phyloP scores from a whole-genome alignment of 2,329 filamentous ascomycete genomes.

The Raffaelea ambrosiae region DNA sequence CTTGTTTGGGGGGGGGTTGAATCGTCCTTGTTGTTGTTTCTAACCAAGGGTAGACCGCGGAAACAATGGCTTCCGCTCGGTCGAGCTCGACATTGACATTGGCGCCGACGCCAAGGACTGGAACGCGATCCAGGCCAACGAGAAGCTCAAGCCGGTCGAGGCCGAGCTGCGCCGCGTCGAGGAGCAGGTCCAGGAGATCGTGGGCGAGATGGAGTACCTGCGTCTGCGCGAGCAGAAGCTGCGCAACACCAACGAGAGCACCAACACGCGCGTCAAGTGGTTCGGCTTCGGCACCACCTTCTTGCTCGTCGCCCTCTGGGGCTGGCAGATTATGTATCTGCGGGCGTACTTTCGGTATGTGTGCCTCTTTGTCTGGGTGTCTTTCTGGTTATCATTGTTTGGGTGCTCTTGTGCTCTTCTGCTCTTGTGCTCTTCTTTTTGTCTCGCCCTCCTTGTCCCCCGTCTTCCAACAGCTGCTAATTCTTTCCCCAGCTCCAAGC shows the following conservation, averaged over 20 bases:
- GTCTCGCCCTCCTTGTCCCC: background rate
- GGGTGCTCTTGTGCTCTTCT: slow-evolving; percentile 4
- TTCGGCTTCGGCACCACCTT: slow-evolving; percentile 93
- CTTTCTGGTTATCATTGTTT: background rate
- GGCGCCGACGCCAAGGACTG: slow-evolving; percentile 97
- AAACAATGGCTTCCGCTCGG: slow-evolving; percentile 51
- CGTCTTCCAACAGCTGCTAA: background rate
- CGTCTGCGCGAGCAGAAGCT: slow-evolving; percentile 85
- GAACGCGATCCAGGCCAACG: slow-evolving; percentile 88
- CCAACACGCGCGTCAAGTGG: slow-evolving; percentile 97
- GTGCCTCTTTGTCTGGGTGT: background rate
- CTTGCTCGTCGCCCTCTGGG: slow-evolving; percentile 80
- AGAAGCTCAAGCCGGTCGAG: slow-evolving; percentile 97
- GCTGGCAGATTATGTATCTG: slow-evolving; percentile 96
- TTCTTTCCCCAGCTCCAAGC: slow-evolving; percentile 48
- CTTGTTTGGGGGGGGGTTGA: background rate
- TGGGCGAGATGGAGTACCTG: slow-evolving; percentile 94
- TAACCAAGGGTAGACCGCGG: slow-evolving; percentile 10
- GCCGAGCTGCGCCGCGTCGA: slow-evolving; percentile 88
- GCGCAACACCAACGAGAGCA: slow-evolving; percentile 98
- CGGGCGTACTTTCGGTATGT: slow-evolving; percentile 83
- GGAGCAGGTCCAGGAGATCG: slow-evolving; percentile 82
- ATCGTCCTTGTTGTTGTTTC: background rate
- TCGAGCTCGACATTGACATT: slow-evolving; percentile 93
- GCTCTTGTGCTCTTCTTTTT: background rate